Evolutionary conservation across 2,329 filamentous ascomycete species (phyloP).

Genomic region (Colletotrichum coccodes): DNA sequence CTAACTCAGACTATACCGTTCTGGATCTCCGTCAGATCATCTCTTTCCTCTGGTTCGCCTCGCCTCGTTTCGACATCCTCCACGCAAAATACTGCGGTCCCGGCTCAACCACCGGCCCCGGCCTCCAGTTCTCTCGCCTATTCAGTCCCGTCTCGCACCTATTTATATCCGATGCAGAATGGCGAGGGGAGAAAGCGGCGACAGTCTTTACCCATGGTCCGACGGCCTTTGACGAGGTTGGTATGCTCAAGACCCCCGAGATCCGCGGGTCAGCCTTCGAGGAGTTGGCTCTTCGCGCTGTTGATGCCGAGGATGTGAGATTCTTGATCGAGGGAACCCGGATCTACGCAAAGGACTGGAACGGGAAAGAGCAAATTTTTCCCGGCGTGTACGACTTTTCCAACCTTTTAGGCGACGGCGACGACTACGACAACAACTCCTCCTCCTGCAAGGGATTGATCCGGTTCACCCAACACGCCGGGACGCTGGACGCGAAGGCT

Average conservation of each 20-base stretch:
- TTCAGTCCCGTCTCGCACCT: background rate
- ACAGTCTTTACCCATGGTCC: background rate
- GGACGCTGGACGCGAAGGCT: slow-evolving; percentile 5
- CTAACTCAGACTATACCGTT: background rate
- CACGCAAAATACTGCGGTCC: slow-evolving; percentile 6
- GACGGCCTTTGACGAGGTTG: background rate
- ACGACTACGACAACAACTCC: too few relatives aligned
- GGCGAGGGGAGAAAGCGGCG: background rate
- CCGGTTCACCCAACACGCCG: slow-evolving; percentile 16
- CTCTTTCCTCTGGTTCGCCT: slow-evolving; percentile 12
- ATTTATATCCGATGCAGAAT: background rate
- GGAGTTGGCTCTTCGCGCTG: background rate
- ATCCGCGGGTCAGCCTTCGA: background rate
- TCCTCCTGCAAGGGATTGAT: background rate
- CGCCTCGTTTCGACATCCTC: background rate
- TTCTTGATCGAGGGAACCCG: background rate
- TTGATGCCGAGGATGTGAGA: background rate
- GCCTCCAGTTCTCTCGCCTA: slow-evolving; percentile 1
- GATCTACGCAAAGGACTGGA: background rate
- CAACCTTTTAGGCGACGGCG: background rate
- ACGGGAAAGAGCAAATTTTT: background rate
- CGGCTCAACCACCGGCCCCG: slow-evolving; percentile 1
- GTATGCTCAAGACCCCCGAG: background rate
- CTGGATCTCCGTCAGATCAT: background rate
- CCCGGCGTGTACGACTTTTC: slow-evolving; percentile 18